phyloP scores from a whole-genome alignment of 371 early-diverging fungal species.

The Nematocida major region DNA sequence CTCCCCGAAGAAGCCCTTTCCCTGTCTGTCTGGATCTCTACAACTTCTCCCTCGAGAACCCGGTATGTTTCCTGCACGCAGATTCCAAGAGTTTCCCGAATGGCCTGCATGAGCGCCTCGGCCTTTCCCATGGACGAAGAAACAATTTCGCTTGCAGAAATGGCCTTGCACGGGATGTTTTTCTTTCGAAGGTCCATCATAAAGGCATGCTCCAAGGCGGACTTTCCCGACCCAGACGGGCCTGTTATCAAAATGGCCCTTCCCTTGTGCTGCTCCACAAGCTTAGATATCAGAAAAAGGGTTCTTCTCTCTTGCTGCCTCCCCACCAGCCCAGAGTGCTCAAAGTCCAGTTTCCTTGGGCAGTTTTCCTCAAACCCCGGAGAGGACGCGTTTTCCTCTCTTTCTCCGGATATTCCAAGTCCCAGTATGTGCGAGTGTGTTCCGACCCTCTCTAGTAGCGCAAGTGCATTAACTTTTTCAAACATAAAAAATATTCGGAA shows the following conservation, averaged over 20 bases:
- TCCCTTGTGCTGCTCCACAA: slow-evolving; percentile 71
- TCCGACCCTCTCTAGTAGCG: slow-evolving; percentile 65
- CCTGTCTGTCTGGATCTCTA: slow-evolving; percentile 86
- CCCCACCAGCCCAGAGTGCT: slow-evolving; percentile 83
- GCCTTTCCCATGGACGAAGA: slow-evolving; percentile 93
- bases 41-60: slow-evolving; percentile 95
- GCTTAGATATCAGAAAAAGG: slow-evolving; percentile 71
- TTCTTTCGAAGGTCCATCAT: slow-evolving; percentile 74
- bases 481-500: slow-evolving; percentile 39
- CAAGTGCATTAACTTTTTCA: slow-evolving; percentile 21
- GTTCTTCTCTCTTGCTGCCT: slow-evolving; percentile 85
- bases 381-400: slow-evolving; percentile 71
- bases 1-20: slow-evolving; percentile 83
- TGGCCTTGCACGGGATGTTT: slow-evolving; percentile 86
- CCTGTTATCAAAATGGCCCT: slow-evolving; percentile 87
- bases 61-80: slow-evolving; percentile 92
- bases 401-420: slow-evolving; percentile 71
- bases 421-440: slow-evolving; percentile 90
- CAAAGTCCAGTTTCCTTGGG: too few relatives aligned
- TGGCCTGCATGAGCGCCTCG: slow-evolving; percentile 91
- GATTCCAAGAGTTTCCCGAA: slow-evolving; percentile 86
- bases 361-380: too few relatives aligned
- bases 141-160: slow-evolving; percentile 89
- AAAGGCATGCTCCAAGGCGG: slow-evolving; percentile 73
- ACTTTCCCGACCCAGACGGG: slow-evolving; percentile 81